Evolutionary conservation across 345 rosid genomes (phyloP).

Genomic region (Reutealis trisperma): DNA sequence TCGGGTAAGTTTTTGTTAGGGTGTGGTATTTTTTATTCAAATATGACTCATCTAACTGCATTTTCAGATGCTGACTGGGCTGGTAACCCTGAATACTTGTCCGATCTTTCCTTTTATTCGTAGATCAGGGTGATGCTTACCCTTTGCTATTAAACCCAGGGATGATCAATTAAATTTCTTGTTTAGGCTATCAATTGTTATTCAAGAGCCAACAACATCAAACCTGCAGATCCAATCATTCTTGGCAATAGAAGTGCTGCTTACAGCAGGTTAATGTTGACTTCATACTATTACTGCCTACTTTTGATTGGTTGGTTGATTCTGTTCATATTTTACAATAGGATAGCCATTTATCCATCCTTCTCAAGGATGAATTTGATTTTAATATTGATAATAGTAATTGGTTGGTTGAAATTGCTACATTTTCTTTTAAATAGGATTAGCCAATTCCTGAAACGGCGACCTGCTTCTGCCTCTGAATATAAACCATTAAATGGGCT

Average conservation of each 20-base stretch:
- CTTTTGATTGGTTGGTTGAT: neutral
- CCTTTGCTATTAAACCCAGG: neutral
- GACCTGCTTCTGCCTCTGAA: constrained; percentile 77
- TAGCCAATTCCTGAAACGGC: constrained; percentile 69
- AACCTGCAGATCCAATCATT: constrained; percentile 70
- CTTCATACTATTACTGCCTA: neutral
- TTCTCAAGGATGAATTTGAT: neutral
- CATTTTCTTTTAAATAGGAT: constrained; percentile 49
- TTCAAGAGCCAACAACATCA: constrained; percentile 73
- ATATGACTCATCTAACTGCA: no score
- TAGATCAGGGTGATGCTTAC: no score
- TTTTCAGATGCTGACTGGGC: no score
- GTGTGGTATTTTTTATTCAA: neutral
- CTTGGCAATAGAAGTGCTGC: constrained; percentile 83
- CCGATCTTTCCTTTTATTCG: no score
- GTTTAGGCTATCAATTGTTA: constrained; percentile 70
- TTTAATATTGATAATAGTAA: constrained; percentile 6
- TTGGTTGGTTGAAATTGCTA: constrained; percentile 21
- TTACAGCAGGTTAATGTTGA: constrained; percentile 61
- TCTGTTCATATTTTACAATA: constrained; percentile 3
- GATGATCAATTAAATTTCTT: constrained; percentile 18
- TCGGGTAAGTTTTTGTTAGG: neutral
- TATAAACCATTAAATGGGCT: constrained; percentile 71
- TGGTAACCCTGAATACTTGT: no score
- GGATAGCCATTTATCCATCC: constrained; percentile 16